These are phyloP conservation scores for Chamaenerion angustifolium DNA, from an alignment of 345 rosid genomes.

Conservation along the genomic window DNA sequence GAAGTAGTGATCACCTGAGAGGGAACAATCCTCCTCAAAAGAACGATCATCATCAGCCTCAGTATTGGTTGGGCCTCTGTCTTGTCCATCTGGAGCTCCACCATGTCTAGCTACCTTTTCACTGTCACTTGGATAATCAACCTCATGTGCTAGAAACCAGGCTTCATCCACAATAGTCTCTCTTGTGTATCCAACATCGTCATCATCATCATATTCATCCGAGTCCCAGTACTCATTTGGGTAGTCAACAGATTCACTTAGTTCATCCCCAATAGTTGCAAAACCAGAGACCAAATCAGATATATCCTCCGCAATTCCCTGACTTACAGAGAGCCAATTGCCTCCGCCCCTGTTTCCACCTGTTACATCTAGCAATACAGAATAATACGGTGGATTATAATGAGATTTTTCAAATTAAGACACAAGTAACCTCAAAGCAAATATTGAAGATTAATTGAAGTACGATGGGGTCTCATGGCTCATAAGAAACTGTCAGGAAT, in stretches of 20 bases:
- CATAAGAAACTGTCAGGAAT: no score
- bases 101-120: conserved; percentile 75
- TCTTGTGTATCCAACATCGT: conserved; percentile 95
- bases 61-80: conserved; percentile 58
- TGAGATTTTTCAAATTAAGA: no score
- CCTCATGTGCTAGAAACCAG: conserved; percentile 98
- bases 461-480: no score
- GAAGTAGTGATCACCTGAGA: conserved; percentile 63
- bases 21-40: conserved; percentile 82
- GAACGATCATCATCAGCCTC: conserved; percentile 82
- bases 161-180: conserved; percentile 97
- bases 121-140: conserved; percentile 98
- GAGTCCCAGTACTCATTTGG: conserved; percentile 98
- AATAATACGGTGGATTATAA: neutral
- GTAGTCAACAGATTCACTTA: conserved; percentile 83
- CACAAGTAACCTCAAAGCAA: no score
- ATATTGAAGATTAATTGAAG: no score
- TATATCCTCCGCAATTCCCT: conserved; percentile 89
- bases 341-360: conserved; percentile 88
- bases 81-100: conserved; percentile 70
- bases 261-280: conserved; percentile 94
- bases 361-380: conserved; percentile 7
- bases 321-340: conserved; percentile 96
- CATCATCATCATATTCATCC: conserved; percentile 93
- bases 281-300: conserved; percentile 97